Conservation (phyloP, 78 protist species). For the Dictyostelium firmibasis region DNA sequence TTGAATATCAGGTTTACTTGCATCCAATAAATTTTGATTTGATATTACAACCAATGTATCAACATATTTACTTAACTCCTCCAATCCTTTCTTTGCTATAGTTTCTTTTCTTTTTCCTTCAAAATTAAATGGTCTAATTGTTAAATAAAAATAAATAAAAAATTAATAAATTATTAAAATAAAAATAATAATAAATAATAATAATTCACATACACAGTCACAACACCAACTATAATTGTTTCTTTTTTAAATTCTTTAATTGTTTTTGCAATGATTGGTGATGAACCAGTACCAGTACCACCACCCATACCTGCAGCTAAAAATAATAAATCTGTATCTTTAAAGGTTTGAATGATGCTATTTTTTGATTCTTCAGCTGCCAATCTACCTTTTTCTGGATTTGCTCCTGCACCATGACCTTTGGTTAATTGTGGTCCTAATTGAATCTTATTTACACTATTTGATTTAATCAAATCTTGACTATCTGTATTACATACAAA, state of each 20-base stretch:
- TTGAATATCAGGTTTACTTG: background rate
- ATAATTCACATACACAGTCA: conserved; percentile 47
- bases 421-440: conserved; percentile 82
- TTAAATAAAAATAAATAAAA: background rate
- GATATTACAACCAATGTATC: conserved; percentile 86
- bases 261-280: conserved; percentile 87
- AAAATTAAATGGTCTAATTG: conserved; percentile 75
- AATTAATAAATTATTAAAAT: background rate
- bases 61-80: conserved; percentile 56
- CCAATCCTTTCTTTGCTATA: conserved; percentile 69
- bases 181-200: background rate
- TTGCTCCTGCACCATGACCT: conserved; percentile 93
- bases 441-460: conserved; percentile 45
- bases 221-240: conserved; percentile 75
- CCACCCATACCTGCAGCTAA: conserved; percentile 94
- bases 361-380: conserved; percentile 84
- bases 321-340: conserved; percentile 83
- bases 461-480: conserved; percentile 81
- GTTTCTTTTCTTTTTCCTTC: conserved; percentile 62
- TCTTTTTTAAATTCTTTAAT: conserved; percentile 32
- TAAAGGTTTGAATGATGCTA: conserved; percentile 26
- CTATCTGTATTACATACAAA: conserved; percentile 87
- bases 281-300: conserved; percentile 93
- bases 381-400: conserved; percentile 77
- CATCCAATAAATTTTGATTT: conserved; percentile 73